These are phyloP conservation scores for Fusarium sp. DNA, from an alignment of 2,329 filamentous ascomycete genomes.

Conservation along the genomic window DNA sequence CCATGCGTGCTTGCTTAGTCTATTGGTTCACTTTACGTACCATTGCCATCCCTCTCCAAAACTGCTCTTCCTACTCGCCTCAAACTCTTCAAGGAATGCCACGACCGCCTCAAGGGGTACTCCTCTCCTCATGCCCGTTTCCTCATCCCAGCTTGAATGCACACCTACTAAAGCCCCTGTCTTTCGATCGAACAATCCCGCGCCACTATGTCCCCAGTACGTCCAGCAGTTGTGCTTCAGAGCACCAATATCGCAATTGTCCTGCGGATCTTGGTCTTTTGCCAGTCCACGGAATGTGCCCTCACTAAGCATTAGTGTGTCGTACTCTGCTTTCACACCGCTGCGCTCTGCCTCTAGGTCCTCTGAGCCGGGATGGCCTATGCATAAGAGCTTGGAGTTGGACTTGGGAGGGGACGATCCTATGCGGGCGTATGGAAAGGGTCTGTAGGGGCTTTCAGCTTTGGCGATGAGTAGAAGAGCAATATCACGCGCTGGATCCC, in stretches of 20 bases:
- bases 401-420: conserved; percentile 33
- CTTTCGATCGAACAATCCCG: conserved; percentile 59
- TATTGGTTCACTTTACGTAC: conserved; percentile 24
- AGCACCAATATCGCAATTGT: conserved; percentile 65
- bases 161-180: conserved; percentile 61
- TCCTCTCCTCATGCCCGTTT: conserved; percentile 64
- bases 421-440: conserved; percentile 44
- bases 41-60: conserved; percentile 28
- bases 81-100: conserved; percentile 53
- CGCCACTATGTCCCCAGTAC: conserved; percentile 69
- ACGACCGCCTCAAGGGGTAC: conserved; percentile 60
- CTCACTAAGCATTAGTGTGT: conserved; percentile 61
- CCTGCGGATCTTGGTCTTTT: conserved; percentile 58
- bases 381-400: conserved; percentile 49
- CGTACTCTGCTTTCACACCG: conserved; percentile 58
- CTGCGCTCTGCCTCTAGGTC: conserved; percentile 58
- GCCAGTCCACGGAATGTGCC: conserved; percentile 58
- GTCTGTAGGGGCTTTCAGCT: conserved; percentile 25
- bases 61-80: conserved; percentile 11
- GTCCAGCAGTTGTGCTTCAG: conserved; percentile 69
- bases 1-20: background rate
- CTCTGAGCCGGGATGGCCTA: conserved; percentile 55
- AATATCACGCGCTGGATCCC: conserved; percentile 60
- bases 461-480: conserved; percentile 60
- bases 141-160: conserved; percentile 67